Evolutionary conservation across 129 eudicot species (phyloP).

Genomic region (Mikania micrantha): DNA sequence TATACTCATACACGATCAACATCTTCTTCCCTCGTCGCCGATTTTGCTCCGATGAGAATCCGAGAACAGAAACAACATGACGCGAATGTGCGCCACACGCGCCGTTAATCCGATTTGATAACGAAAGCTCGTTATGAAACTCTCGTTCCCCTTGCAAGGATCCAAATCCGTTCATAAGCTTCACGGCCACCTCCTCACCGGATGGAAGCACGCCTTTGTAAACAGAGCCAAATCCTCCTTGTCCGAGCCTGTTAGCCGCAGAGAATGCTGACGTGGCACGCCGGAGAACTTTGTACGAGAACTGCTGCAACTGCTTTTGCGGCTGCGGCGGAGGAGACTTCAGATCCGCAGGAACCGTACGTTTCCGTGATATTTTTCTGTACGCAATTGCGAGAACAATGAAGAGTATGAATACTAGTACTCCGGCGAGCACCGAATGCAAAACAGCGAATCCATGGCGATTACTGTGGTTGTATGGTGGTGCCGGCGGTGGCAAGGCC

Average conservation of each 20-base stretch:
- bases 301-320: slow-evolving; percentile 43
- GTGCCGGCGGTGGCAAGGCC: slow-evolving; percentile 33
- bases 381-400: slow-evolving; percentile 36
- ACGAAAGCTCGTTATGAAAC: slow-evolving; percentile 79
- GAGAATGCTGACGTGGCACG: slow-evolving; percentile 69
- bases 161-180: slow-evolving; percentile 71
- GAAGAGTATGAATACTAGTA: slow-evolving; percentile 35
- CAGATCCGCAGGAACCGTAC: slow-evolving; percentile 81
- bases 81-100: slow-evolving; percentile 37
- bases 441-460: slow-evolving; percentile 39
- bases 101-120: slow-evolving; percentile 49
- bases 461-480: slow-evolving; percentile 31
- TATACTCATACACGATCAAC: slow-evolving; percentile 71
- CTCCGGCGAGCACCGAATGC: slow-evolving; percentile 46
- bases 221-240: slow-evolving; percentile 95
- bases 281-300: slow-evolving; percentile 51
- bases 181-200: slow-evolving; percentile 76
- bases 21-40: slow-evolving; percentile 35
- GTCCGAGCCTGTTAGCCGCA: slow-evolving; percentile 58
- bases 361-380: slow-evolving; percentile 58
- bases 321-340: slow-evolving; percentile 45
- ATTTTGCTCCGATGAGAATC: slow-evolving; percentile 46
- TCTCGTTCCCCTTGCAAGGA: slow-evolving; percentile 89
- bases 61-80: slow-evolving; percentile 54
- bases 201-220: slow-evolving; percentile 66